Evolutionary conservation across 352 stramenopile species (phyloP), one percentile per base, ranked within the genome.

Genomic region (Phytophthora crassamura): DNA sequence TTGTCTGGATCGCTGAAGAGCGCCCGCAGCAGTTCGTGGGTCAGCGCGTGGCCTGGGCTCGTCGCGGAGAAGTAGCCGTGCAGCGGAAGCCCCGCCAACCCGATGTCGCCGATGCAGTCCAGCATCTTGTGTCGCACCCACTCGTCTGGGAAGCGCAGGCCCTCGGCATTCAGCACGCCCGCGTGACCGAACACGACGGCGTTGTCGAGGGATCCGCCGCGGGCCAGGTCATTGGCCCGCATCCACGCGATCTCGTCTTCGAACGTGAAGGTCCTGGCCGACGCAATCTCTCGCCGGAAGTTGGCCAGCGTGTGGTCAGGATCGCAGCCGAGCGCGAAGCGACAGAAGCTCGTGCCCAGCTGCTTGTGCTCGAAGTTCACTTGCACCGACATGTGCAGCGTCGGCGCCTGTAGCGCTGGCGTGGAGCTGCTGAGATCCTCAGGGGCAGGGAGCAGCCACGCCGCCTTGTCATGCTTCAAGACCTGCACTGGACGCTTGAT

Each of bases 71-170:
- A 93, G 53, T 85, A 86, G 16, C 80, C 82, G 50, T 91, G 78
- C 11, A 93, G 36, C 1, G 84, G 80, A 34, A 82, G 41, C 1
- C 82, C 82, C 0, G 78, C 75, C 5, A 93, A 69, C 0, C 69
- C 77, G 5, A 93, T 54, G 51, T 93, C 84, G 15, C 84, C 84
- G 28, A 91, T 75, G 39, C 80, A 90, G 55, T 93, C 84, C 35
- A 93, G 69, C 65, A 89, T 64, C 59, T 93, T 93, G 69, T 93
- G 84, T 2, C 82, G 79, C 28, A 64, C 63, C 84, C 84, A 93
- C 61, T 93, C 82, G 56, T 90, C 77, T 3, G 69, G 36, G 59
- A 84, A 90, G 8, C 77, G 80, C 39, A 92, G 54, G 6, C 81
- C 80, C 3, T 84, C 69, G 1, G 62, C 50, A 42, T 90, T 93